Base-by-base conservation (phyloP, 495 filamentous ascomycete species). In the Annulohypoxylon stygium region DNA sequence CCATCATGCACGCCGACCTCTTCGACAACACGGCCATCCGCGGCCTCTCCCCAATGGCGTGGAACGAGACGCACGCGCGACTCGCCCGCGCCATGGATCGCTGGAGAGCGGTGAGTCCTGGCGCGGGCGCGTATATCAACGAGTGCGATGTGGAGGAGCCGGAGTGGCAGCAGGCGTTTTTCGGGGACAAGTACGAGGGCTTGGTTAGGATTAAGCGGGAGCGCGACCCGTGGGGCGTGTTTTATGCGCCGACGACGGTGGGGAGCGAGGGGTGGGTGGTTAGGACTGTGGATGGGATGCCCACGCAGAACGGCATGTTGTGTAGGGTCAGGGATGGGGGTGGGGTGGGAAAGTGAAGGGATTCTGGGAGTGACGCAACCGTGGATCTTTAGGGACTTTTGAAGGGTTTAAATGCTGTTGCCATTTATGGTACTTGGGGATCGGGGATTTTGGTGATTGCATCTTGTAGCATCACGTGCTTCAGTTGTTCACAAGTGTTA, bases 101-200 rank as follows among this genome's bases (percentile, higher is more conserved):
- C 34, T 73, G 74, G 67, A 70, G 76, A 33, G 75, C 61, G 20
- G 73, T 83, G 9, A 78, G 80, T 1, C 80, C 80, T 1, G 82
- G 80, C 0, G 79, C 80, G 0, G 86, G 85, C 0, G 83, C 78
- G 0, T 88, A 88, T 39, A 30, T 82, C 0, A 86, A 83, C 50
- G 86, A 90, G 78, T 83, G 77, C 26, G 87, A 92, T 75, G 78
- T 87, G n/a, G 80, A 86, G 55, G 89, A 92, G 77, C 89, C 90
- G 0, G 76, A 89, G 57, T 92, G 88, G 80, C 86, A 90, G 58
- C 81, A 85, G 72, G 84, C 87, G 0, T 93, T 90, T 79, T 93
- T 86, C 51, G 90, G 83, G 4, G 64, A 9, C 1, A 83, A 84
- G 23, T 89, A 88, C 61, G 67, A 69, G 2, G 75, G 77, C 1